A percentile compares a stretch with the other conserved stretches of the same genome.
Evolutionary conservation across 331 rosid genomes (phyloP).

Genomic region (Malus hybrid): DNA sequence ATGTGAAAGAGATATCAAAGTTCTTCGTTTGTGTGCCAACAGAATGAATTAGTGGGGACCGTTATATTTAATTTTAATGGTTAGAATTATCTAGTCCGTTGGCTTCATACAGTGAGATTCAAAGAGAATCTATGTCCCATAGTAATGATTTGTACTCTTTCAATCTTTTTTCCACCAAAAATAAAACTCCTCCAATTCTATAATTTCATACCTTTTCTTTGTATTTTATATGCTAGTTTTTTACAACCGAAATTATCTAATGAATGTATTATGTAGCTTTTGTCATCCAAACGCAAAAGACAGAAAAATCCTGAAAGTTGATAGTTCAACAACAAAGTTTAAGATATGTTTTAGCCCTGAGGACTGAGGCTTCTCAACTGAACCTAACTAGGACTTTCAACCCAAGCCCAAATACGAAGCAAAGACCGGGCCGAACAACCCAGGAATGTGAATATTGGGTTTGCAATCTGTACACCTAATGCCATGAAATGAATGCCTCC

Average conservation of each 20-base stretch:
- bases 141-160: not conserved
- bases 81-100: too few relatives aligned
- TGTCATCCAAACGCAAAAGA: too few relatives aligned
- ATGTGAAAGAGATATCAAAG: too few relatives aligned
- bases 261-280: too few relatives aligned
- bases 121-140: not conserved
- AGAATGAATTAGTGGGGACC: too few relatives aligned
- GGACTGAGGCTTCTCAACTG: not conserved
- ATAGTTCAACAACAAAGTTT: not conserved
- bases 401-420: not conserved
- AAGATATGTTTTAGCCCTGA: not conserved
- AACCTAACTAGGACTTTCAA: not conserved
- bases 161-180: not conserved
- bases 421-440: not conserved
- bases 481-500: not conserved
- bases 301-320: too few relatives aligned
- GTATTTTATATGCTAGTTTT: too few relatives aligned
- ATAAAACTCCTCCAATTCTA: too few relatives aligned
- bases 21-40: too few relatives aligned
- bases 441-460: not conserved
- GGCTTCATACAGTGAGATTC: not conserved
- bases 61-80: too few relatives aligned
- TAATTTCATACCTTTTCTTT: too few relatives aligned
- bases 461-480: not conserved
- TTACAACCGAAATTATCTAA: too few relatives aligned